These are phyloP conservation scores for Fusarium illudens DNA, from an alignment of 2,329 filamentous ascomycete species.

Conservation along the genomic window DNA sequence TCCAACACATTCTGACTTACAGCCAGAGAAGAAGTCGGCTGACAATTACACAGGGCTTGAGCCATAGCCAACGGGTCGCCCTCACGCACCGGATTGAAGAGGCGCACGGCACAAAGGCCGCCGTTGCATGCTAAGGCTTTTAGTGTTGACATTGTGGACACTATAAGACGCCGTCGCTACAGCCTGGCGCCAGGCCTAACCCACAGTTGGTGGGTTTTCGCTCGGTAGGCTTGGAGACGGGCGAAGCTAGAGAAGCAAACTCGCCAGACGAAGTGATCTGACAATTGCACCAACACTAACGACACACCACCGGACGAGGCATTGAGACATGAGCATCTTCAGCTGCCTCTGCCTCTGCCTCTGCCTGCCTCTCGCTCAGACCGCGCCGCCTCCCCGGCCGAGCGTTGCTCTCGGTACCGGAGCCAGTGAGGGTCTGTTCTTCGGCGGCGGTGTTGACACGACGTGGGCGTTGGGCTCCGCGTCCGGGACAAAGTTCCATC, in stretches of 20 bases:
- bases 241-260: slow-evolving; percentile 15
- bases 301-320: slow-evolving; percentile 1
- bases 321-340: neutral
- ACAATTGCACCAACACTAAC: slow-evolving; percentile 15
- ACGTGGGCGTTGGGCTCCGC: slow-evolving; percentile 3
- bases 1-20: neutral
- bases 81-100: slow-evolving; percentile 1
- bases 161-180: slow-evolving; percentile 2
- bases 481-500: neutral
- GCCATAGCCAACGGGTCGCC: neutral
- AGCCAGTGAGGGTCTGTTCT: slow-evolving; percentile 2
- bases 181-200: slow-evolving; percentile 2
- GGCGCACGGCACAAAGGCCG: slow-evolving; percentile 22
- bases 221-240: slow-evolving; percentile 6
- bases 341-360: neutral
- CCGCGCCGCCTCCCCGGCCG: neutral
- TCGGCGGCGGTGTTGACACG: neutral
- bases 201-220: slow-evolving; percentile 6
- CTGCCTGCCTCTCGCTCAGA: neutral
- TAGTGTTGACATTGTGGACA: slow-evolving; percentile 3
- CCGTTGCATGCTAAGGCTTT: slow-evolving; percentile 4
- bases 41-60: neutral
- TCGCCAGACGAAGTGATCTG: slow-evolving; percentile 21
- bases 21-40: neutral
- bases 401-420: slow-evolving; percentile 7